A percentile compares a stretch with the other conserved stretches of the same genome.
These are phyloP conservation scores for Aspergillus olivimuriae DNA, from an alignment of 495 filamentous ascomycete genomes.

Conservation along the genomic window DNA sequence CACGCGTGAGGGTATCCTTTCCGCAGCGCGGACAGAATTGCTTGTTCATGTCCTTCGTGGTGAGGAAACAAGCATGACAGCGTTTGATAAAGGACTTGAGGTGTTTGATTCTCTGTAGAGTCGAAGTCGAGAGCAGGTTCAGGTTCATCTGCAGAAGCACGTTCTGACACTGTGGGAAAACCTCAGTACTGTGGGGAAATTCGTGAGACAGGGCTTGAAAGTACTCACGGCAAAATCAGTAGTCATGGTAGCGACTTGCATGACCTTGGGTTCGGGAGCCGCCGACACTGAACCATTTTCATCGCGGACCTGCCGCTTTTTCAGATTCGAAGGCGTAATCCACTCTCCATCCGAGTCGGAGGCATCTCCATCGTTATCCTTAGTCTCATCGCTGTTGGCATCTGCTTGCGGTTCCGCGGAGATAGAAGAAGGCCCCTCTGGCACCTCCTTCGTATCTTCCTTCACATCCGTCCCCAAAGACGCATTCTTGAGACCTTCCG, in stretches of 20 bases:
- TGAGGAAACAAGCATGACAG: constrained; percentile 90
- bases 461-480: constrained; percentile 17
- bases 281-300: constrained; percentile 41
- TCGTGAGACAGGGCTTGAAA: too few species aligned
- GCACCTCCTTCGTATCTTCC: constrained; percentile 14
- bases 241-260: constrained; percentile 82
- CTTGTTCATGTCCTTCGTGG: constrained; percentile 76
- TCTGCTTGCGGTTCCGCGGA: constrained; percentile 9
- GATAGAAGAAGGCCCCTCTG: not conserved
- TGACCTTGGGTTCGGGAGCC: constrained; percentile 49
- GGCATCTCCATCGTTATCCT: constrained; percentile 38
- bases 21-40: constrained; percentile 94
- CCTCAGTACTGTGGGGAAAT: constrained; percentile 4
- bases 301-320: constrained; percentile 70
- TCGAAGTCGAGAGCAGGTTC: constrained; percentile 70
- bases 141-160: constrained; percentile 91
- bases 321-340: constrained; percentile 93
- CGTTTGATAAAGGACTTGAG: constrained; percentile 83
- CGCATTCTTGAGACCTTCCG: constrained; percentile 23
- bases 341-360: constrained; percentile 67
- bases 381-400: constrained; percentile 15
- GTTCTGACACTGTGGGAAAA: constrained; percentile 59
- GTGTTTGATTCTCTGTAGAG: constrained; percentile 66
- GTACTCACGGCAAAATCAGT: constrained; percentile 83
- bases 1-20: constrained; percentile 76